phyloP scores from a whole-genome alignment of 345 rosid species.

The Mercurialis annua region DNA sequence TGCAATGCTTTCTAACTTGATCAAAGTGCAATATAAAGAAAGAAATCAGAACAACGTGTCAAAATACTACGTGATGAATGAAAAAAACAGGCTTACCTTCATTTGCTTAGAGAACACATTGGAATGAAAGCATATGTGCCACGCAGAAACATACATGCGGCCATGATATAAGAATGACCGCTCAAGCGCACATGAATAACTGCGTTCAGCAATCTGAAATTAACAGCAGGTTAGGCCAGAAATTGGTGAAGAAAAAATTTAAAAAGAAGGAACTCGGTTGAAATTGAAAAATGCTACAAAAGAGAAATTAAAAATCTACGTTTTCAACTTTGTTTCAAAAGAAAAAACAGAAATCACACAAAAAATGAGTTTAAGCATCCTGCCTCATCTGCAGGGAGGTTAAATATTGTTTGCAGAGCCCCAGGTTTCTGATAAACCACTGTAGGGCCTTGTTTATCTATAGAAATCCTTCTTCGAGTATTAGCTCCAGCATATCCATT shows the following conservation, averaged over 20 bases:
- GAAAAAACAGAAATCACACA: constrained; percentile 5
- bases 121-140: constrained; percentile 99
- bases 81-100: constrained; percentile 59
- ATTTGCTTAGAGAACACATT: constrained; percentile 98
- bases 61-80: neutral
- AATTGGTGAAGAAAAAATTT: neutral
- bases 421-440: constrained; percentile 98
- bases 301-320: neutral
- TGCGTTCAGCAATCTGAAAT: constrained; percentile 77
- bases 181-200: constrained; percentile 96
- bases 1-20: neutral
- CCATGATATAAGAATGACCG: constrained; percentile 98
- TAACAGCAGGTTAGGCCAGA: constrained; percentile 19
- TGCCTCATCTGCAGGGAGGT: constrained; percentile 88
- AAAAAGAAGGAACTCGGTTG: neutral
- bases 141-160: constrained; percentile 94
- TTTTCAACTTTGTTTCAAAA: neutral
- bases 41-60: neutral
- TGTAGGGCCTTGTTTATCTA: constrained; percentile 81
- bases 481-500: constrained; percentile 73
- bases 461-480: constrained; percentile 61
- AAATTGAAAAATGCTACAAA: neutral
- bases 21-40: neutral
- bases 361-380: constrained; percentile 22
- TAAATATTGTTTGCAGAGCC: constrained; percentile 85